Base-by-base conservation (phyloP, 2,329 filamentous ascomycete genomes). In the Apiospora saccharicola region DNA sequence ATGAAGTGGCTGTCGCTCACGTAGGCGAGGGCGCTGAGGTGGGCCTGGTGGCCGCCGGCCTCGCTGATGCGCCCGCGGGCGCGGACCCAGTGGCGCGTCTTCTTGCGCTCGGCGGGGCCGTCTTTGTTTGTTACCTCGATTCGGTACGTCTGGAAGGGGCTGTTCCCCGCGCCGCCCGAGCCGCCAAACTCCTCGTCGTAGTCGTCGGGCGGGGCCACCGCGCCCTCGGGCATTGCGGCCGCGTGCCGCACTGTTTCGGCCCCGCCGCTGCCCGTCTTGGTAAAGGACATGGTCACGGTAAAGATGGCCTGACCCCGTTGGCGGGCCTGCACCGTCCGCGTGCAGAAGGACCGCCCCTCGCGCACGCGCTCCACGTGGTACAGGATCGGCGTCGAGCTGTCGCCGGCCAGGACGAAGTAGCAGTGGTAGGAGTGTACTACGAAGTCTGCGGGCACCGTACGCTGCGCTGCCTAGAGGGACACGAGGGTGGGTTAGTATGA, bases 381-480 rank as follows among this genome's bases (percentile, higher is more conserved):
- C 74, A 98, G 88, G 76, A 98, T 93, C 44, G 96, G 96, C 24
- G 96, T 92, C 73, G 93, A 90, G 16, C 90, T 88, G 79, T 96
- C 93, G 41, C 96, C 96, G 5, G 96, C 95, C 1, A 98, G 91
- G 46, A 99, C 91, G 82, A 99, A 99, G 86, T 98, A 99, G 89
- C 96, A 98, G 88, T 99, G 96, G 93, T 97, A 98, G 80, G 93
- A 96, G 86, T 99, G 96, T 69, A 96, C 91, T 73, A 91, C 89
- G 83, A 98, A 98, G 80, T 93, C 87, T 37, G 86, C 82, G 0
- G 93, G 92, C 2, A 99, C 94, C 12, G 96, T 99, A 79, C 91
- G 90, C 82, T 98, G 95, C 34, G 94, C 96, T 1, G 96, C 94
- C 67, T 93, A 79, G 90, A 95, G 34, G 43, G 26, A 19, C n/a